Conservation (phyloP, 2,329 filamentous ascomycete species). For the Xylariaceae sp. region DNA sequence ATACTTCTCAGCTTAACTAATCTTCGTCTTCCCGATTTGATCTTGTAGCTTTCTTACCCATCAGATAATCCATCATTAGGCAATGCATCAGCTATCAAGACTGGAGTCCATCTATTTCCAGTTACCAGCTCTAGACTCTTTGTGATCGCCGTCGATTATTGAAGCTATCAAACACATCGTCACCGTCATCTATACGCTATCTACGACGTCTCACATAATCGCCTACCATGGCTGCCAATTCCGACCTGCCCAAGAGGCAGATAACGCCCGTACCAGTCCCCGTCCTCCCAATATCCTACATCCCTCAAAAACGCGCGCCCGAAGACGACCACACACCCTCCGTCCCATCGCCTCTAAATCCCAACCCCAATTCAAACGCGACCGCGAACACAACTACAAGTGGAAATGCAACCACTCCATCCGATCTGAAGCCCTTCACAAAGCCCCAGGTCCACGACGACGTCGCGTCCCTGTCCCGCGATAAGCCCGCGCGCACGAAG, state of each 20-base stretch:
- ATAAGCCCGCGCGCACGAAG: constrained; percentile 50
- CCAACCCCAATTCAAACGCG: constrained; percentile 47
- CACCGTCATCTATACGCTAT: neutral
- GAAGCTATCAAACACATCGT: neutral
- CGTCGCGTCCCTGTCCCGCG: constrained; percentile 37
- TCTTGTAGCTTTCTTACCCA: neutral
- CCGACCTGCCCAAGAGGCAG: constrained; percentile 29
- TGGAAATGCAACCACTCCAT: constrained; percentile 17
- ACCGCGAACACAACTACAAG: constrained; percentile 45
- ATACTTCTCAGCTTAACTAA: neutral
- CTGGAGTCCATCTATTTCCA: constrained; percentile 4
- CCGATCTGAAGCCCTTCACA: constrained; percentile 24
- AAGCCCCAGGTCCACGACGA: constrained; percentile 38
- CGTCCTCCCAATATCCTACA: constrained; percentile 38
- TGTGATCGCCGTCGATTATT: neutral
- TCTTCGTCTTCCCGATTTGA: neutral
- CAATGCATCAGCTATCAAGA: neutral
- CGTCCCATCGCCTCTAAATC: constrained; percentile 70
- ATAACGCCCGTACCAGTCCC: constrained; percentile 29
- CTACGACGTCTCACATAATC: too few relatives aligned
- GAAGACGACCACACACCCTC: constrained; percentile 67
- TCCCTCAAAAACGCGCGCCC: constrained; percentile 60
- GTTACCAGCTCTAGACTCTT: neutral
- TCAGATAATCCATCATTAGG: neutral
- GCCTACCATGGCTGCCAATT: constrained; percentile 29